These are phyloP conservation scores for Xylaria sp. DNA, from an alignment of 2,329 filamentous ascomycete genomes.

Conservation along the genomic window DNA sequence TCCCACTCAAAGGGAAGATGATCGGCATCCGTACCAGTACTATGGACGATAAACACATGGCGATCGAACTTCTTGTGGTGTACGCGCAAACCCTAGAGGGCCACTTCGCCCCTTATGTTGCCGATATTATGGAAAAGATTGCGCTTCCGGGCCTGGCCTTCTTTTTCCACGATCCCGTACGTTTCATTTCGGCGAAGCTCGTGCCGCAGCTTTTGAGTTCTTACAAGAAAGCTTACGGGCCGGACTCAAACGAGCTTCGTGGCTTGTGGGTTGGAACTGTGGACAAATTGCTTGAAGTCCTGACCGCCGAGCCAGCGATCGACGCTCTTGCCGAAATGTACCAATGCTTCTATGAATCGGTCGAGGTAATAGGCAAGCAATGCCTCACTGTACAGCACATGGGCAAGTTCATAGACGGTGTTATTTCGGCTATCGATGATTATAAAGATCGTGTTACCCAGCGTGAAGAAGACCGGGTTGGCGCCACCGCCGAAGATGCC, in stretches of 20 bases:
- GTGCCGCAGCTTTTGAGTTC: constrained; percentile 92
- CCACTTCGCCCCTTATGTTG: constrained; percentile 88
- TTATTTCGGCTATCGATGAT: constrained; percentile 85
- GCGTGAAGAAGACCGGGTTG: constrained; percentile 80
- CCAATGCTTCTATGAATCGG: constrained; percentile 98
- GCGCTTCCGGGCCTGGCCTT: constrained; percentile 92
- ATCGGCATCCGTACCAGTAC: constrained; percentile 97
- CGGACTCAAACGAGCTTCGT: constrained; percentile 77
- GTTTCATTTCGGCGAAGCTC: constrained; percentile 92
- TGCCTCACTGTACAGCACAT: constrained; percentile 81
- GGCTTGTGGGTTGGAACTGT: constrained; percentile 84
- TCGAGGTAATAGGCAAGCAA: constrained; percentile 89
- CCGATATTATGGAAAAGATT: constrained; percentile 95
- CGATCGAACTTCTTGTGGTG: constrained; percentile 97
- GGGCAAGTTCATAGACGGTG: constrained; percentile 84
- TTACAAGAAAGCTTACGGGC: constrained; percentile 90
- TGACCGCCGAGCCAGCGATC: constrained; percentile 91
- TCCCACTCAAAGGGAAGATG: constrained; percentile 95
- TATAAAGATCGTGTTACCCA: constrained; percentile 86
- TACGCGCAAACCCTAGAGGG: constrained; percentile 96
- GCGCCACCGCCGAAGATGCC: constrained; percentile 77
- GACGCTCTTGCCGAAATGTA: constrained; percentile 99
- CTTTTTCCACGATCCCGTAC: constrained; percentile 98
- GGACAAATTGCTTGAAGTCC: constrained; percentile 89
- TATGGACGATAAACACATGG: constrained; percentile 98